Base-by-base conservation (phyloP, 2,329 filamentous ascomycete genomes). In the Fusarium bactridioides region DNA sequence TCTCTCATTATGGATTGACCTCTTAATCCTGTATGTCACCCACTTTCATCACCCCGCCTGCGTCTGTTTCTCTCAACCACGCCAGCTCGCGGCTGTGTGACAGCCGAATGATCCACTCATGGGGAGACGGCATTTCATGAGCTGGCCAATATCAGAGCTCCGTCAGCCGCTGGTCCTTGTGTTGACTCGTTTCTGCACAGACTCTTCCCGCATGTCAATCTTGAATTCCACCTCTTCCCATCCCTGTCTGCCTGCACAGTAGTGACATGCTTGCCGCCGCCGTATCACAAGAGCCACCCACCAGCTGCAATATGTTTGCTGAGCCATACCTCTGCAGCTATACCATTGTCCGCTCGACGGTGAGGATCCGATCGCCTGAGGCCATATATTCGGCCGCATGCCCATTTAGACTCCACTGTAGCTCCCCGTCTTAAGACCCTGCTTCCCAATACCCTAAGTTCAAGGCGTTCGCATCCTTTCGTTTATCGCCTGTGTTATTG, bases 131-230 rank as follows among this genome's bases (percentile, higher is more conserved):
- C 75, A 77, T 78, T 61, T 76, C 60, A 61, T 51, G 43, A 50
- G 45, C 79, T 83, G 84, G 82, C 86, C 87, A 89, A 88, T 89
- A 87, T 88, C 82, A 83, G 82, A 80, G 80, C 79, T 77, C 81
- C 78, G 79, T 82, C 86, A 82, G 77, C 84, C 84, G 84, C 85
- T 83, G 80, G 74, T 76, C 76, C 76, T 76, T 74, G 75, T 63
- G 51, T 69, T 72, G n/a, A 57, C 68, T 65, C 60, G 60, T 53
- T 69, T 61, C 65, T 69, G 66, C 66, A 69, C 66, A 64, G 61
- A 64, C 66, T 69, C 66, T 75, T 73, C 75, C 69, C 77, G 75
- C 76, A 80, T 79, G 78, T 76, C 77, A 74, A 77, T 76, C 70
- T 76, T 72, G 72, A 75, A 75, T 77, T 65, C 73, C 72, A 73